Base-by-base conservation (phyloP, 2,329 filamentous ascomycete species). In the Biscogniauxia marginata region DNA sequence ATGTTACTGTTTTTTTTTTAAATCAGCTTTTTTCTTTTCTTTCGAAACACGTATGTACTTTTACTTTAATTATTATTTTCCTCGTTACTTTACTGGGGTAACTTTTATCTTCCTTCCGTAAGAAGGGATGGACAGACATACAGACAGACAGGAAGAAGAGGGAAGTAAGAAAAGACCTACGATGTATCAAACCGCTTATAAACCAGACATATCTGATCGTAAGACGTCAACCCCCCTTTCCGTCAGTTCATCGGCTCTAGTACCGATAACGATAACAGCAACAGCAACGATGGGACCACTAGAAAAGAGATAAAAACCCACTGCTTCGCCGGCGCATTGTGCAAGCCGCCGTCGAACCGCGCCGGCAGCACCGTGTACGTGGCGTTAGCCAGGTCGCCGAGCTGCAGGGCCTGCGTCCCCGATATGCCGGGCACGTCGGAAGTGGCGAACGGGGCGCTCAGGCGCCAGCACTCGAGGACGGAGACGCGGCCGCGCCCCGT, bases 381-480 rank as follows among this genome's bases (percentile, higher is more conserved):
- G 0, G 68, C 64, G 44, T 74, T 74, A 0, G 59, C 62, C 0
- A 65, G 49, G 16, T 65, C 53, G 4, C 75, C 75, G 5, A 79
- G 60, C 13, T 59, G 53, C 2, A 75, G 58, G 19, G 59, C 53
- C 7, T 63, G 52, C 0, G 73, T 58, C 3, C 75, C 74, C 1
- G 63, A 25, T 2, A 67, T 69, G 2, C 75, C 75, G 6, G 71
- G 53, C n/a, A 65, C 52, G 6, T 64, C 54, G 7, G 73, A 71
- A 1, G 58, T 58, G 4, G 58, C 24, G 53, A 76, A 76, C 11
- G 71, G 71, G 3, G 69, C 61, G 24, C 57, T 54, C 7, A 80
- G 61, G 55, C 76, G 71, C 77, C 77, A 80, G 71, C 77, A 80
- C 65, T 79, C 74, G 4, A 80, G 61, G 7, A 69, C 70, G 7